Percentiles rank a stretch among this genome's conserved stretches.
Evolutionary conservation across 345 rosid species (phyloP).

Genomic region (Salix suchowensis): DNA sequence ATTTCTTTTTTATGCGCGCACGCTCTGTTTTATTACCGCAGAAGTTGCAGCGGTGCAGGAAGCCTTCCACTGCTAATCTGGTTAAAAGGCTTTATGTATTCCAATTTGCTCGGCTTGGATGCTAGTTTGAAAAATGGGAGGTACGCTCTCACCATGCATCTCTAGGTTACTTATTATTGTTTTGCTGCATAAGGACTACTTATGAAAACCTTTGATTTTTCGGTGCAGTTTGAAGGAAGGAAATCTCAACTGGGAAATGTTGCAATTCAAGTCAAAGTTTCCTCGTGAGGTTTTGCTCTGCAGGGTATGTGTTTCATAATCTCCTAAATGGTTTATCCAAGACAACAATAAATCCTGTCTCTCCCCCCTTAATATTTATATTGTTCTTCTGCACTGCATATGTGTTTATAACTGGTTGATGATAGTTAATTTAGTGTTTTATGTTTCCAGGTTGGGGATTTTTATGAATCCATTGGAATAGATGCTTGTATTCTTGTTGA

Average conservation of each 20-base stretch:
- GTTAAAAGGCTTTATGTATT: slow-evolving; percentile 61
- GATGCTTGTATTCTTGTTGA: slow-evolving; percentile 97
- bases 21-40: slow-evolving; percentile 24
- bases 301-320: slow-evolving; percentile 50
- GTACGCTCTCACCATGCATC: slow-evolving; percentile 29
- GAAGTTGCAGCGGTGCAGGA: slow-evolving; percentile 75
- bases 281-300: slow-evolving; percentile 94
- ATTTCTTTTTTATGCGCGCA: not conserved
- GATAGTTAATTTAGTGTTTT: slow-evolving; percentile 3
- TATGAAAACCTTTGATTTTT: not conserved
- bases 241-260: slow-evolving; percentile 80
- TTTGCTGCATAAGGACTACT: not conserved
- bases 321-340: not conserved
- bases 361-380: too few relatives aligned
- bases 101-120: slow-evolving; percentile 78
- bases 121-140: slow-evolving; percentile 74
- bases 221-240: slow-evolving; percentile 80
- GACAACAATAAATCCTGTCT: not conserved
- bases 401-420: not conserved
- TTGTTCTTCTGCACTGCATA: not conserved
- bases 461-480: slow-evolving; percentile 91
- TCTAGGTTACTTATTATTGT: not conserved
- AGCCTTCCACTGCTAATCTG: slow-evolving; percentile 75
- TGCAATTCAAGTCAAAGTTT: slow-evolving; percentile 90
- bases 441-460: slow-evolving; percentile 74